These are phyloP conservation scores for Pseudozyma hubeiensis DNA, from an alignment of 1,284 basidiomycete species.

Conservation along the genomic window DNA sequence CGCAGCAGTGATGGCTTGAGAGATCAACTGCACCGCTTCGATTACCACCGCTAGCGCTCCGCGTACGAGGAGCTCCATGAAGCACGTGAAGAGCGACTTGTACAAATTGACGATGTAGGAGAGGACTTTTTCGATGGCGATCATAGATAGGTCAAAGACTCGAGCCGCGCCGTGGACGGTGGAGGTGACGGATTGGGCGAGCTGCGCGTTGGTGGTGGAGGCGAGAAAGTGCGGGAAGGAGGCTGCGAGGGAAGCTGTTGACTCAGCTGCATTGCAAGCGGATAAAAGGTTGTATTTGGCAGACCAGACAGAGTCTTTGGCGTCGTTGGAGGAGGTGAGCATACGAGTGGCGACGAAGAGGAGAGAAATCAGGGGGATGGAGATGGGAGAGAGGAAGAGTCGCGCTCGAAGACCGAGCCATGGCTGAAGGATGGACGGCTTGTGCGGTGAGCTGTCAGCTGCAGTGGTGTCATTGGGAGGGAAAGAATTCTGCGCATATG, in stretches of 20 bases:
- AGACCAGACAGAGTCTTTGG: conserved; percentile 76
- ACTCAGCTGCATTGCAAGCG: conserved; percentile 84
- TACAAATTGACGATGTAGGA: conserved; percentile 88
- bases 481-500: conserved; percentile 1
- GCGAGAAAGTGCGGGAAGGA: conserved; percentile 89
- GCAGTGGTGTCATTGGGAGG: background rate
- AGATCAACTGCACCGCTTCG: conserved; percentile 76
- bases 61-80: conserved; percentile 86
- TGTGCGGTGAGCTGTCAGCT: background rate
- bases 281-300: conserved; percentile 80
- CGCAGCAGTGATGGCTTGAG: conserved; percentile 78
- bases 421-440: conserved; percentile 69
- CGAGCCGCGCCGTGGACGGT: conserved; percentile 79
- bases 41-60: conserved; percentile 85
- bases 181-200: conserved; percentile 80
- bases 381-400: conserved; percentile 82
- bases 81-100: conserved; percentile 89
- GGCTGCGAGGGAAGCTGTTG: conserved; percentile 81
- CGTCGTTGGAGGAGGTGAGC: conserved; percentile 77
- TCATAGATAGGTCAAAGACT: conserved; percentile 46
- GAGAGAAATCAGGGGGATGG: conserved; percentile 78
- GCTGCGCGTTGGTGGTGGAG: conserved; percentile 81
- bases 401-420: conserved; percentile 85
- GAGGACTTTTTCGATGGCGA: conserved; percentile 47
- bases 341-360: conserved; percentile 86